Conservation (phyloP, 441 rosid genomes). For the Corymbia citriodora region DNA sequence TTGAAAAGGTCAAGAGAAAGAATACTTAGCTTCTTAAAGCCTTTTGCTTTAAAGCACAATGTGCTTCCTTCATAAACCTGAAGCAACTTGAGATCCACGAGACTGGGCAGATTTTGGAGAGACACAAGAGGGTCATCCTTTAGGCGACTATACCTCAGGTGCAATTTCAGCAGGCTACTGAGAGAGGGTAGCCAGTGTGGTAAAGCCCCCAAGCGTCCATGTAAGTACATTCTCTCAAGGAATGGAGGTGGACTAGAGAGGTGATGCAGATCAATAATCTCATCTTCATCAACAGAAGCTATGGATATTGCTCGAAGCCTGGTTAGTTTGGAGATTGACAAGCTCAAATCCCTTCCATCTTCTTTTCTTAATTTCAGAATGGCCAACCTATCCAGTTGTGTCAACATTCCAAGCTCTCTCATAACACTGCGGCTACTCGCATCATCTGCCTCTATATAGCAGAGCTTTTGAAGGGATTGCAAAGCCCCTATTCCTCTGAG, state of each 20-base stretch:
- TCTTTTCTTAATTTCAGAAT: neutral
- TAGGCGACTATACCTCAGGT: neutral
- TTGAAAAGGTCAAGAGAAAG: neutral
- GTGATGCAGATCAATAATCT: neutral
- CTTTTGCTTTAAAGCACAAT: neutral
- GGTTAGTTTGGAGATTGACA: neutral
- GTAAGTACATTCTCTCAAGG: neutral
- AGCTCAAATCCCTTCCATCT: neutral
- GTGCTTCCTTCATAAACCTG: neutral
- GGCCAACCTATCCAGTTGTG: neutral
- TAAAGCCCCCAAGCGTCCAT: neutral
- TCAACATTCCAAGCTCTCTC: slow-evolving; percentile 1
- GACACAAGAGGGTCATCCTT: neutral
- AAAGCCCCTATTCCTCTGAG: neutral
- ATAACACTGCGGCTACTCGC: neutral
- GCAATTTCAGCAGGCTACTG: neutral
- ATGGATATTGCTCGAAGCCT: neutral
- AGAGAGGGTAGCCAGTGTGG: neutral
- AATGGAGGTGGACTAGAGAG: neutral
- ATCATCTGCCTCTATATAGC: neutral
- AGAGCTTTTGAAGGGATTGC: neutral
- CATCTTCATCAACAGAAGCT: neutral
- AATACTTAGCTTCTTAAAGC: neutral
- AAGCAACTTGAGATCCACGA: neutral
- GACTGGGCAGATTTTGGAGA: neutral